Evolutionary conservation across 208 protist genomes (phyloP), one percentile per base, ranked within the genome.

Genomic region (Acanthamoeba lenticulata): DNA sequence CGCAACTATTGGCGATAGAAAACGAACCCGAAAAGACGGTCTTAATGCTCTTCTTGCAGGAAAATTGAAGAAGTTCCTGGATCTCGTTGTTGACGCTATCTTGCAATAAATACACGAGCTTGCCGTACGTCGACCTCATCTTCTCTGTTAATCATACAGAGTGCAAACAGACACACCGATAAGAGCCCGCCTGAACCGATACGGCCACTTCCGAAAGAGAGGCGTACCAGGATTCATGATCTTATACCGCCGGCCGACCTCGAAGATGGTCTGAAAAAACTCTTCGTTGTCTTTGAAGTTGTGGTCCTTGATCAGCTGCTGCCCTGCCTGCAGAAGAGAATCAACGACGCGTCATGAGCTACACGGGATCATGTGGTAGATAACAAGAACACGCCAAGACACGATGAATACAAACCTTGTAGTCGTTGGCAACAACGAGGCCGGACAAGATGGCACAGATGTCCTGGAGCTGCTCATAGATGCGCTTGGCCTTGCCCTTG

Each of bases 31-130:
- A 97, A 96, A 32, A 95, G 45, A 93, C 90, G 1, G 90, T 93
- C 65, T 74, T 93, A 44, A 93, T 93, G 90, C 65, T 44, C 45
- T 42, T 44, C 32, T 38, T 38, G 94, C 65, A 91, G 38, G 69
- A 94, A 42, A 96, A 92, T 47, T 77, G 42, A 17, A 96, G 77
- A 5, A 92, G 42, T 29, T 96, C 96, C 34, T 91, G n/a, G 57
- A 99, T 95, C 45, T 97, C 95, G 0, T 69, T 89, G 40, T 95
- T 96, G 95, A 98, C 96, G 13, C 98, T 95, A 94, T 99, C 99
- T 96, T 99, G 98, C 90, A 99, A 96, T 69, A 99, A 94, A 98
- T 99, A 99, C 74, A 99, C 96, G 49, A 99, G 95, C 95, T 99
- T 99, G 45, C 99, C 99, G 95, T 99, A 99, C 85, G 98, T 97